phyloP scores from a whole-genome alignment of 106 monocot species.

The Allium fistulosum region DNA sequence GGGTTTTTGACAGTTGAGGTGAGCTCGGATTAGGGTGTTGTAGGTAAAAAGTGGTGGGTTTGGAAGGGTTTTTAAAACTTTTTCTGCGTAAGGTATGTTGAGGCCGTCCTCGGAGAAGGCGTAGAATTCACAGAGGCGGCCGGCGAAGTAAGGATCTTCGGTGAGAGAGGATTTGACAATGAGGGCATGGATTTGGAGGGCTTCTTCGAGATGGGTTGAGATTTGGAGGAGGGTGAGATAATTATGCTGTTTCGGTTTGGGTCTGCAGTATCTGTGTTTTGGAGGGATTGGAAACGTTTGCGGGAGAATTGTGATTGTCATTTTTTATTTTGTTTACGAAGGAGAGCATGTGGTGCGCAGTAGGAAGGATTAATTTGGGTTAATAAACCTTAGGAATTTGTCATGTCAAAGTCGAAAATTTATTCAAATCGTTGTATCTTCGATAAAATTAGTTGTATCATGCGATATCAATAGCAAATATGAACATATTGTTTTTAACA shows the following conservation, averaged over 20 bases:
- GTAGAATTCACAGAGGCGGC: conserved; percentile 58
- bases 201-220: conserved; percentile 44
- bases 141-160: conserved; percentile 52
- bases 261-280: not conserved
- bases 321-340: no score
- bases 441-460: no score
- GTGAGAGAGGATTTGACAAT: conserved; percentile 47
- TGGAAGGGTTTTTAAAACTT: conserved; percentile 20
- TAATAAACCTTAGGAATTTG: no score
- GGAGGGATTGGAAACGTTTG: not conserved
- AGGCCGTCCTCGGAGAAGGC: conserved; percentile 14
- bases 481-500: no score
- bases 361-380: no score
- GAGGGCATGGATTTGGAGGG: conserved; percentile 48
- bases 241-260: conserved; percentile 1
- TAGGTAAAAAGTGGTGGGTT: conserved; percentile 31
- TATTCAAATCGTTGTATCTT: no score
- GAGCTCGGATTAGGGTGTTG: conserved; percentile 45
- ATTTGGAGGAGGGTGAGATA: conserved; percentile 46
- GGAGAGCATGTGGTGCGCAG: no score
- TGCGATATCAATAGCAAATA: no score
- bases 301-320: no score
- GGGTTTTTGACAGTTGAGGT: conserved; percentile 25
- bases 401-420: no score
- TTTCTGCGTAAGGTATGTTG: conserved; percentile 22